phyloP scores from a whole-genome alignment of 225 moss, liverwort and hornwort genomes.

The Sphagnum contortum region DNA sequence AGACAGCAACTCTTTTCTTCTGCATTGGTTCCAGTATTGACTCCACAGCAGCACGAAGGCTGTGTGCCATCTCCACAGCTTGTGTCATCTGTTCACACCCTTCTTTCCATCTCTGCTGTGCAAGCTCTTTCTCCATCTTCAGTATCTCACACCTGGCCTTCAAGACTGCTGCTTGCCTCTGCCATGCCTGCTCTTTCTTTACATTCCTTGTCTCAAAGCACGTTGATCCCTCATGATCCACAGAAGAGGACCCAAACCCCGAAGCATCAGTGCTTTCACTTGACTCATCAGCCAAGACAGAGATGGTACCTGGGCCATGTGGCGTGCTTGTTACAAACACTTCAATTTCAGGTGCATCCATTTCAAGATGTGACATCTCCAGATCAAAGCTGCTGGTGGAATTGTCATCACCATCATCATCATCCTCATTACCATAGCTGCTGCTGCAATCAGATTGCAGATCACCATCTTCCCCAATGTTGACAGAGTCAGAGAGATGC shows the following conservation, averaged over 20 bases:
- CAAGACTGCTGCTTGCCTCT: conserved; percentile 51
- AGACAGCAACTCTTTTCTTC: conserved; percentile 27
- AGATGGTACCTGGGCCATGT: conserved; percentile 18
- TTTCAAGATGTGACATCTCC: conserved; percentile 35
- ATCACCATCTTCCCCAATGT: conserved; percentile 43
- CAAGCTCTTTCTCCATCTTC: conserved; percentile 62
- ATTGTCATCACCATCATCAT: conserved; percentile 10
- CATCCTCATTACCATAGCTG: too few species aligned
- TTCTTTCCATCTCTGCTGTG: conserved; percentile 59
- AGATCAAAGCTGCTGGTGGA: conserved; percentile 28
- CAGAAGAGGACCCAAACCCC: too few species aligned
- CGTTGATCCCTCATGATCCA: conserved; percentile 7
- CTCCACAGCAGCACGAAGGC: conserved; percentile 72
- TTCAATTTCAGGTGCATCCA: conserved; percentile 47
- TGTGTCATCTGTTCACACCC: conserved; percentile 69
- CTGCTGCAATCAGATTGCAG: conserved; percentile 18
- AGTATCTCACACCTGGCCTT: conserved; percentile 70
- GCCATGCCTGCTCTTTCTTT: conserved; percentile 38
- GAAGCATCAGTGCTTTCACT: conserved; percentile 1
- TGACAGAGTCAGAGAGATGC: conserved; percentile 55
- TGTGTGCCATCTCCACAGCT: conserved; percentile 71
- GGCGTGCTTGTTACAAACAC: conserved; percentile 38
- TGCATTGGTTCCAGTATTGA: conserved; percentile 59
- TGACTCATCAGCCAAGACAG: conserved; percentile 8
- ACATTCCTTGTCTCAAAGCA: conserved; percentile 32